Conservation (phyloP, 805 yeast species). For the Myxozyma monticola region DNA sequence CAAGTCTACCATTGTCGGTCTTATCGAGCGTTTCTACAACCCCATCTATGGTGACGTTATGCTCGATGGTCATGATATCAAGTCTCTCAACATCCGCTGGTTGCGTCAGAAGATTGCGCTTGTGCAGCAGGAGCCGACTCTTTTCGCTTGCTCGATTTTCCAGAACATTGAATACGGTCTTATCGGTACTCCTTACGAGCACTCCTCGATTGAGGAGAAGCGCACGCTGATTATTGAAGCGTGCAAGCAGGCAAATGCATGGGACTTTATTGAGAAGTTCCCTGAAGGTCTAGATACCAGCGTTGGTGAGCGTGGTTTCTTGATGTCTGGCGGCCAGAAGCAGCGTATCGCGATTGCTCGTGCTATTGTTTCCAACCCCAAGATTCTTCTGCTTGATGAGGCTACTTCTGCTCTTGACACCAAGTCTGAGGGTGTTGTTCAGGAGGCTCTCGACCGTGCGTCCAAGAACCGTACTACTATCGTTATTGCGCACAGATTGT, state of each 20-base stretch:
- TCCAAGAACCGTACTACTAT: slow-evolving; percentile 46
- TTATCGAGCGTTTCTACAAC: slow-evolving; percentile 87
- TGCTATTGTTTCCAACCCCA: slow-evolving; percentile 56
- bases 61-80: slow-evolving; percentile 82
- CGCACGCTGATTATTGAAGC: slow-evolving; percentile 45
- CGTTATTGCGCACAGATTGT: slow-evolving; percentile 53
- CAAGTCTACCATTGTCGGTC: slow-evolving; percentile 81
- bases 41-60: slow-evolving; percentile 69
- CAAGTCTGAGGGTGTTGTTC: slow-evolving; percentile 59
- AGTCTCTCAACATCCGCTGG: slow-evolving; percentile 68
- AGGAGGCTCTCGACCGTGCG: slow-evolving; percentile 48
- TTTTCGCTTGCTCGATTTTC: slow-evolving; percentile 81
- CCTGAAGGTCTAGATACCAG: slow-evolving; percentile 53
- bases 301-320: slow-evolving; percentile 59
- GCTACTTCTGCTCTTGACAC: slow-evolving; percentile 70
- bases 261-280: slow-evolving; percentile 49
- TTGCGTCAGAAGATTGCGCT: slow-evolving; percentile 78
- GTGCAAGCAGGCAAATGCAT: slow-evolving; percentile 54
- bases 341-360: slow-evolving; percentile 66
- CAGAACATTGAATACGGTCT: slow-evolving; percentile 83
- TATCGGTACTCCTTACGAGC: slow-evolving; percentile 35
- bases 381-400: slow-evolving; percentile 59
- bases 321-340: slow-evolving; percentile 69
- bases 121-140: slow-evolving; percentile 95
- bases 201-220: slow-evolving; percentile 42